Evolutionary conservation across 2,329 filamentous ascomycete species (phyloP).

Genomic region (Phialophora expanda): DNA sequence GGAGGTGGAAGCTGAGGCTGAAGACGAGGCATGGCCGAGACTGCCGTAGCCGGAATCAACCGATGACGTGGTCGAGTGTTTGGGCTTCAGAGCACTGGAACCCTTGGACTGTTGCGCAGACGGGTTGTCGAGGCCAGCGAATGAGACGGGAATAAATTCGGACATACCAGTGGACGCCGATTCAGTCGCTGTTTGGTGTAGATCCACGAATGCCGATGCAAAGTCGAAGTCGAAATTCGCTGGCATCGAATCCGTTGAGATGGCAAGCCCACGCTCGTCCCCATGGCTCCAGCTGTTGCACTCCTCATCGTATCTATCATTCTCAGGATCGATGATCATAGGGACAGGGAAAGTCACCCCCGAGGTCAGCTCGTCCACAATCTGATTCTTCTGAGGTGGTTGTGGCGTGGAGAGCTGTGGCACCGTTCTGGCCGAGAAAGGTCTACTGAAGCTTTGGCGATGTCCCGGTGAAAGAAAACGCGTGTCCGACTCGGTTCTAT

Average conservation of each 20-base stretch:
- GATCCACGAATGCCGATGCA: conserved; percentile 12
- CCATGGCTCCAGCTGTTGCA: conserved; percentile 34
- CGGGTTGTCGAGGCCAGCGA: conserved; percentile 18
- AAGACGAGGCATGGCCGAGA: conserved; percentile 21
- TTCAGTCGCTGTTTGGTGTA: conserved; percentile 7
- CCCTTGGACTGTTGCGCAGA: background rate
- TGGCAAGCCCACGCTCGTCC: conserved; percentile 31
- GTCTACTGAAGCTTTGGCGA: conserved; percentile 31
- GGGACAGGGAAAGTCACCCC: conserved; percentile 20
- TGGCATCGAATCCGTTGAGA: conserved; percentile 16
- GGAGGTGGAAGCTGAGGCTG: conserved; percentile 14
- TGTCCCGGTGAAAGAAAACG: conserved; percentile 25
- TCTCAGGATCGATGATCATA: conserved; percentile 20
- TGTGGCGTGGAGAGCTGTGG: conserved; percentile 8
- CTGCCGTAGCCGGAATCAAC: conserved; percentile 36
- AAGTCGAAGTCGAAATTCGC: conserved; percentile 26
- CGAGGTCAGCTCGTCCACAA: conserved; percentile 5
- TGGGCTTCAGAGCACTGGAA: conserved; percentile 24
- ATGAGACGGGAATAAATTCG: conserved; percentile 22
- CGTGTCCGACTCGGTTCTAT: conserved; percentile 4
- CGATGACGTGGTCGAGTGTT: conserved; percentile 30
- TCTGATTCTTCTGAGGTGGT: conserved; percentile 1
- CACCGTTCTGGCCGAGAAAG: conserved; percentile 22
- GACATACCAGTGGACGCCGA: background rate
- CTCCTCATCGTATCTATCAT: conserved; percentile 32